Conservation (phyloP, 2,329 filamentous ascomycete species). For the Pezizomycotina sp. region DNA sequence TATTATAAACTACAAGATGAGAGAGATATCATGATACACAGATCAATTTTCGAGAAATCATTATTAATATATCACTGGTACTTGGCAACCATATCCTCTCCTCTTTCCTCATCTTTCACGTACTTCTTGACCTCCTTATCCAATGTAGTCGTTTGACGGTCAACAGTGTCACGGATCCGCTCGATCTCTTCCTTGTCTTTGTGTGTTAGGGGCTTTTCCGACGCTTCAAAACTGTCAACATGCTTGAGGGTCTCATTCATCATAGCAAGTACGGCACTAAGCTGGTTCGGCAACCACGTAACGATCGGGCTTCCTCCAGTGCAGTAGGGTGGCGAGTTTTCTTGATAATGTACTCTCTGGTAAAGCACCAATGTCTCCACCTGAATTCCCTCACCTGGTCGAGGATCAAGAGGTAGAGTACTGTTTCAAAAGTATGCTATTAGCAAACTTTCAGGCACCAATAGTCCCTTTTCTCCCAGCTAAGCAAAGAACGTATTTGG, state of each 20-base stretch:
- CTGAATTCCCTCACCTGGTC: conserved; percentile 67
- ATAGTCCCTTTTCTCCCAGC: background rate
- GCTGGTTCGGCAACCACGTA: conserved; percentile 68
- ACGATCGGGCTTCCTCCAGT: conserved; percentile 70
- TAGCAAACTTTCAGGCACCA: background rate
- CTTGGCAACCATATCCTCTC: background rate
- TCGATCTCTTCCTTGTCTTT: conserved; percentile 29
- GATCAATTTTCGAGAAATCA: too few species aligned
- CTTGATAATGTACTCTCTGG: conserved; percentile 69
- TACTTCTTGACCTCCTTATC: conserved; percentile 61
- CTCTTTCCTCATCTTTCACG: conserved; percentile 28
- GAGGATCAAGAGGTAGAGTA: conserved; percentile 46
- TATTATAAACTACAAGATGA: too few species aligned
- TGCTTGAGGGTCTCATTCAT: conserved; percentile 45
- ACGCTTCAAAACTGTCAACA: conserved; percentile 32
- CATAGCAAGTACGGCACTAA: conserved; percentile 54
- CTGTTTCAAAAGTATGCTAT: conserved; percentile 2
- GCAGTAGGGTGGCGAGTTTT: conserved; percentile 55
- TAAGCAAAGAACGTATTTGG: background rate
- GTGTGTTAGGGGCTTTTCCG: too few species aligned
- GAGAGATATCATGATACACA: too few species aligned
- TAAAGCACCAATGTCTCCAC: conserved; percentile 76
- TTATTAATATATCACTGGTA: too few species aligned
- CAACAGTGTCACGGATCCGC: conserved; percentile 51
- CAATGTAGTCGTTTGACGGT: conserved; percentile 47